Evolutionary conservation across 2,329 filamentous ascomycete genomes (phyloP).

Genomic region (Botrytis byssoidea): DNA sequence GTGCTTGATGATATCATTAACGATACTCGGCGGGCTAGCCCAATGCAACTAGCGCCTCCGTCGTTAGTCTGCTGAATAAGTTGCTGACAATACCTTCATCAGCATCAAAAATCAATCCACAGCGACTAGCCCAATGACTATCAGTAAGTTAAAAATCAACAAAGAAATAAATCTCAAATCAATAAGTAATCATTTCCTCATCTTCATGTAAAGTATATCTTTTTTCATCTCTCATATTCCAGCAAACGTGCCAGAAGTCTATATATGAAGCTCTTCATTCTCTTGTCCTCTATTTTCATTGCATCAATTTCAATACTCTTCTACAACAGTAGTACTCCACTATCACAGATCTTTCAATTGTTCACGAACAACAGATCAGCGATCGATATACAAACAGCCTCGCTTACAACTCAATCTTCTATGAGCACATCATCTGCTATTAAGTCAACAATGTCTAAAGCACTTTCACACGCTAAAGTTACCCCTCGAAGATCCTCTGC

Average conservation of each 20-base stretch:
- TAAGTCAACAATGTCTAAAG: constrained; percentile 56
- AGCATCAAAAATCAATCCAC: constrained; percentile 16
- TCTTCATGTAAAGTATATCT: constrained; percentile 24
- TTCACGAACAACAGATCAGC: constrained; percentile 24
- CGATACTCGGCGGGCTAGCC: background rate
- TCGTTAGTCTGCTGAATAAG: constrained; percentile 12
- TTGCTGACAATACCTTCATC: constrained; percentile 5
- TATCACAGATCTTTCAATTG: constrained; percentile 31
- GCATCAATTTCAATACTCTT: constrained; percentile 35
- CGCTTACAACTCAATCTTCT: constrained; percentile 16
- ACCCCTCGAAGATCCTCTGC: constrained; percentile 68
- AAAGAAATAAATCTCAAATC: constrained; percentile 18
- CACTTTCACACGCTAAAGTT: constrained; percentile 68
- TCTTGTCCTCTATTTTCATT: constrained; percentile 37
- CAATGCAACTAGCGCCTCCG: background rate
- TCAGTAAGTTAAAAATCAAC: constrained; percentile 9
- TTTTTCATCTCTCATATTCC: constrained; percentile 29
- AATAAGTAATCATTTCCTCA: constrained; percentile 20
- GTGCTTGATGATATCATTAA: background rate
- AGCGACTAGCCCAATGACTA: background rate
- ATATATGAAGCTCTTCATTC: constrained; percentile 40
- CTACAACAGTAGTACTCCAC: constrained; percentile 31
- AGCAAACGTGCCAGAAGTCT: constrained; percentile 24
- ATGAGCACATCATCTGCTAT: constrained; percentile 38
- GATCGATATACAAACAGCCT: constrained; percentile 13